Base-by-base conservation (phyloP, 2,329 filamentous ascomycete genomes). In the Verticillium tricorpus region DNA sequence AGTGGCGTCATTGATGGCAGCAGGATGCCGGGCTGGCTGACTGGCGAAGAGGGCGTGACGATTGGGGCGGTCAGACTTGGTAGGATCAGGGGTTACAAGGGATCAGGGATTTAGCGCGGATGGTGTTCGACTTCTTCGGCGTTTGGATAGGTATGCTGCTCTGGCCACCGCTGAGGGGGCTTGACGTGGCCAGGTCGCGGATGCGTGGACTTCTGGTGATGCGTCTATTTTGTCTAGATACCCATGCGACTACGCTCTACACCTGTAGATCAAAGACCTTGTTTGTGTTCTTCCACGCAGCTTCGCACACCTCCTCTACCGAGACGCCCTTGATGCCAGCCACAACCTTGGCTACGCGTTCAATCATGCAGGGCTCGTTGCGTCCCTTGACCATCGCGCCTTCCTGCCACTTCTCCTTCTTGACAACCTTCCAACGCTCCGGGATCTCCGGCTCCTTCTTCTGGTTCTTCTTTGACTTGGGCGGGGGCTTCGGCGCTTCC, bases 371-470 rank as follows among this genome's bases (percentile, higher is more conserved):
- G 11, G 94, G 92, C 76, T 99, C 95, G 72, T 99, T 99, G 63
- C 95, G 86, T 0, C 94, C 92, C 78, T 98, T 99, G 60, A 99
- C 85, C 91, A 97, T 94, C 50, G 83, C 83, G 0, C 93, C 94
- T 69, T 91, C 87, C 55, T 86, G 85, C 89, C 93, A 99, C 74
- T 91, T 96, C 78, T 99, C 95, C 78, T 97, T 98, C 82, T 98
- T 99, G 34, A 97, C 90, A 5, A 88, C 82, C 76, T 91, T 96
- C 68, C 89, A 95, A 37, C 92, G 78, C 59, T 87, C 82, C 0
- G 89, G 89, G 1, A 90, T 85, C 59, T 89, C 88, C 5, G 86
- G 80, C 66, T 90, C 81, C 67, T 85, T 85, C 69, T 85, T 85
- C 67, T 83, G 78, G 56, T 82, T 78, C 71, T 83, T 82, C 68